Base-by-base conservation (phyloP, 1,284 basidiomycete genomes). In the Moesziomyces parantarcticus region DNA sequence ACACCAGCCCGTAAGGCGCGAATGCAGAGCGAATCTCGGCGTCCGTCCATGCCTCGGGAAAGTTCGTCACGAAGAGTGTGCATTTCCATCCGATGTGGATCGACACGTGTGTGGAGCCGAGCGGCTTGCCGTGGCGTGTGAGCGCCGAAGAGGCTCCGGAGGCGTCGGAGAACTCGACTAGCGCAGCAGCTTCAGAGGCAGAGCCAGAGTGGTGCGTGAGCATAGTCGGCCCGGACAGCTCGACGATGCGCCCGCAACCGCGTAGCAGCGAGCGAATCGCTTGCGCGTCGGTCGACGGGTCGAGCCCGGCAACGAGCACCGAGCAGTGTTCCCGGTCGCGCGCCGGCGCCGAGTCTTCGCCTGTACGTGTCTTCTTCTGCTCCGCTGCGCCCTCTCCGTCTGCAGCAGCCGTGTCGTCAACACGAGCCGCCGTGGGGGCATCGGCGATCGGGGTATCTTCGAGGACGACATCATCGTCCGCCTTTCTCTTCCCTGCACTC, bases 61-160 rank as follows among this genome's bases (percentile, higher is more conserved):
- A 99, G 85, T 99, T 99, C 14, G 97, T 97, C 44, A 98, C 90
- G 84, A 95, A 99, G 5, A 99, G 85, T 2, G 96, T 99, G 5
- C 94, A 96, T 69, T 91, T 89, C 92, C 94, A 97, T 6, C 93
- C 93, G 53, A 97, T 87, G 80, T 93, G 89, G 1, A 99, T 93
- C 14, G 88, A 87, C 16, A 97, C 87, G 29, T 32, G 10, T 79
- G 94, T 91, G 20, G 43, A 25, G 23, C 43, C 36, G 48, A 99
- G 79, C 34, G 89, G 89, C 82, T 97, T 97, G 85, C 93, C 93
- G 85, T 98, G 94, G 81, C 94, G 94, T 0, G 94, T 97, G 40
- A 94, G 87, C 1, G 93, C 97, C 0, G 89, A 89, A 1, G 92
- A 91, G 1, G 98, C 88, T 55, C 71, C 63, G 9, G 54, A 40